Evolutionary conservation across 2,329 filamentous ascomycete species (phyloP).

Genomic region (Saccharata proteae): DNA sequence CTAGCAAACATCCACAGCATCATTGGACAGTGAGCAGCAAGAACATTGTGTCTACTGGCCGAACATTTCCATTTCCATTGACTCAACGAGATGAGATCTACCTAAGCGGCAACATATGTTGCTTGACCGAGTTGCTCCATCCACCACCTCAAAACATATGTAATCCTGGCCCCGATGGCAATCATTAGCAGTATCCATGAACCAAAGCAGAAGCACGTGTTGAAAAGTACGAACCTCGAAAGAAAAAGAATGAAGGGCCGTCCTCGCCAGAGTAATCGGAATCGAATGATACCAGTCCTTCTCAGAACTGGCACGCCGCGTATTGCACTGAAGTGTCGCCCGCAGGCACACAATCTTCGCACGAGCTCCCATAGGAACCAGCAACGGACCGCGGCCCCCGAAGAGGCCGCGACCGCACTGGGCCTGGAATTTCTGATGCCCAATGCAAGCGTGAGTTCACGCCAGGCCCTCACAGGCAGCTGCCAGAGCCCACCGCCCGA

Average conservation of each 20-base stretch:
- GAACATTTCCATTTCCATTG: no score
- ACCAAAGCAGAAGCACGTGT: neutral
- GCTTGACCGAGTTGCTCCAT: no score
- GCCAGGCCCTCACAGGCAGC: constrained; percentile 80
- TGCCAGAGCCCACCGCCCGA: constrained; percentile 25
- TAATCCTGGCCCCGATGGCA: no score
- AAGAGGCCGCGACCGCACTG: constrained; percentile 19
- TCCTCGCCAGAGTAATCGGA: constrained; percentile 84
- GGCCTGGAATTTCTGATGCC: constrained; percentile 86
- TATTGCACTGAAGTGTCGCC: constrained; percentile 89
- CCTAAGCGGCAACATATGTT: no score
- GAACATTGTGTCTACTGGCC: no score
- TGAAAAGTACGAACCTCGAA: constrained; percentile 37
- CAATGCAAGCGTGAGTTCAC: constrained; percentile 71
- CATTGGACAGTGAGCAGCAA: no score
- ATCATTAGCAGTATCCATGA: constrained; percentile 31
- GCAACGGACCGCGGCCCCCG: constrained; percentile 12
- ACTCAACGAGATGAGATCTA: no score
- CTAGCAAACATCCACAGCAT: no score
- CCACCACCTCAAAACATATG: no score
- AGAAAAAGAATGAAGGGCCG: constrained; percentile 50
- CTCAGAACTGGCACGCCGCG: constrained; percentile 62
- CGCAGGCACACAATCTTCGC: constrained; percentile 70
- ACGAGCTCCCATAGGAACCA: constrained; percentile 75
- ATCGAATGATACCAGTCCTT: constrained; percentile 73